Base-by-base conservation (phyloP, 345 rosid species). In the Moricandia arvensis region DNA sequence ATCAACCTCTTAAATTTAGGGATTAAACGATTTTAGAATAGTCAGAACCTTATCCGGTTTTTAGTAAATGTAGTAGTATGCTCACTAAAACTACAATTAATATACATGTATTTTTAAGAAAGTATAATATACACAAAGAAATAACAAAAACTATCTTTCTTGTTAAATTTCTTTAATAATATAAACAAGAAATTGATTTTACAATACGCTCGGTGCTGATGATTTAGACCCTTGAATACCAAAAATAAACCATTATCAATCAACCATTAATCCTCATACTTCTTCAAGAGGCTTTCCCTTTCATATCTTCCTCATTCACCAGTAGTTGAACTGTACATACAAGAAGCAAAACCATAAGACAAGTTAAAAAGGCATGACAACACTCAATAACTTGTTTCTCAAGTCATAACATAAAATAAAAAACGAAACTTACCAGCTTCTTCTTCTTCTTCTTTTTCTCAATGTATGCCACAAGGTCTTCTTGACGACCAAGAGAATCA, bases 401-500 rank as follows among this genome's bases (percentile, higher is more conserved):
- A 38, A 58, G 66, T 31, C 49, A 29, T 1, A n/a, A 30, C 49
- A 58, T 66, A 43, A 64, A 43, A 31, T 17, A 69, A 18, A 26
- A 41, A 31, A 53, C 58, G 30, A 21, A 15, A 55, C 65, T 62
- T 64, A 88, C 91, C 77, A 83, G 72, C 85, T 88, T 91, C 86
- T 88, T 93, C 83, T 87, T 91, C 80, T 87, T 91, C 83, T 89
- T 91, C 86, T 94, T 94, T 66, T 90, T 90, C 43, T 91, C 94
- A 15, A 94, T 76, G 80, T 90, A 91, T 10, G 90, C 91, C 41
- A 86, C 35, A 4, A 94, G 86, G 72, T 94, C 96, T 67, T 87
- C 90, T 64, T 90, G 97, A 59, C 82, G 88, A 30, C 85, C 38
- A 54, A 87, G 80, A 2, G 97, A 84, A 5, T 94, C 95, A 58